Base-by-base conservation (phyloP, 495 filamentous ascomycete genomes). In the Hypoxylon subgilvum region DNA sequence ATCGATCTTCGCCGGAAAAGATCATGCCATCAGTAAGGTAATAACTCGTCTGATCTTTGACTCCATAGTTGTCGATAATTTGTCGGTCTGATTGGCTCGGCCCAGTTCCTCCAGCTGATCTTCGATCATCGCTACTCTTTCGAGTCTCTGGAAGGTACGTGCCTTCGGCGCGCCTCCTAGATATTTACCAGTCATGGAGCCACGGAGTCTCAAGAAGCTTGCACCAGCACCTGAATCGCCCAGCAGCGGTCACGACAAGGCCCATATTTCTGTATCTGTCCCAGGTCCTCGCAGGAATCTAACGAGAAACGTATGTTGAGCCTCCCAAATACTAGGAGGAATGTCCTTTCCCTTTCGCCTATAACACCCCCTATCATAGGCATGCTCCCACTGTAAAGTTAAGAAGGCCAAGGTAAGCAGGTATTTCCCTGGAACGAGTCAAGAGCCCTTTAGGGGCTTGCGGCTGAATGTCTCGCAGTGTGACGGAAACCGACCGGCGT, bases 341-440 rank as follows among this genome's bases (percentile, higher is more conserved):
- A 6, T 13, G n/a, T n/a, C n/a, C n/a, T n/a, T 22, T 40, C 38
- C 38, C 31, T 34, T 14, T 49, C 28, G 25, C 31, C 41, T 36
- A 52, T 57, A 52, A 63, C 52, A 48, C 41, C 12, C 47, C 31
- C n/a, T 42, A 46, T 49, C 27, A 41, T 41, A 63, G 59, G 59
- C 59, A 22, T 63, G 59, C 23, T 63, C 59, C 19, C 52, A 31
- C 6, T 63, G 59, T 40, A 63, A 63, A 39, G 27, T 47, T 17
- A 63, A 63, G 21, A 63, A 63, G 47, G 46, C 52, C 7, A 63
- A 63, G 52, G 59, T 57, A 31, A 52, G 52, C 25, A 34, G 9
- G 13, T 31, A 4, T 18, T n/a, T 10, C 27, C 6, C 6, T 27
- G 12, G 14, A 12, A 10, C 27, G 12, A 39, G 21, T 2, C 9